Evolutionary conservation across 176 grass and related monocot genomes (phyloP), one percentile per base, ranked within the genome.

Genomic region (Oryza coarctata): DNA sequence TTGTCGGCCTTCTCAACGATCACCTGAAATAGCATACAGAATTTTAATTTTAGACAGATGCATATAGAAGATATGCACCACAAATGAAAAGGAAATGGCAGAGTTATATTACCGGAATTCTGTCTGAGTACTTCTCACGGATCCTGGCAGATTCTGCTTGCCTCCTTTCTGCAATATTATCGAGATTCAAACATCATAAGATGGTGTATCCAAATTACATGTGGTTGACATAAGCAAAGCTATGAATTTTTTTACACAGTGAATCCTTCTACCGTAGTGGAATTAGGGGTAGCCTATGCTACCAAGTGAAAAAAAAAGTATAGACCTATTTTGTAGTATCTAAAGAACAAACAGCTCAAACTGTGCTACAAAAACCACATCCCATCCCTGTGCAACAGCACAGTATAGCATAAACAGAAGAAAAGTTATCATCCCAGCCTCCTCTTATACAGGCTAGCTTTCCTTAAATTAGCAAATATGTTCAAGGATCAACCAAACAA

Each of bases 1-100:
- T 84, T 98, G 63, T 89, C 95, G 78, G 92, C 87, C 71, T 91
- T 95, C 80, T 98, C 95, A 82, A 98, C 92, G 73, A 98, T 95
- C 50, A 98, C 90, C 95, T 98, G 68, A 62, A 89, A 86, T 68
- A 28, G 65, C 80, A 89, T 35, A 88, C 0, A 76, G 9, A 82
- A 50, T 55, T 66, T 47, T n/a, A 81, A 81, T 47, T 17, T 67
- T 85, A 88, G 25, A 63, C 1, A 70, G 4, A 66, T 82, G 18
- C 39, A 52, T 20, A 3, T 20, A 41, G 25, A 79, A 14, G 50
- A 64, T 23, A 9, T 75, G 22, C 7, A 39, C 1, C 7, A 39
- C 1, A 28, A 6, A 80, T 4, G 7, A 26, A 43, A 62, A 78
- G 18, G 55, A 9, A 63, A 20, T 62, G 14, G 22, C 7, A 25